Evolutionary conservation across 192 early-diverging fungal genomes (phyloP).

Genomic region (Coemansia javaensis): DNA sequence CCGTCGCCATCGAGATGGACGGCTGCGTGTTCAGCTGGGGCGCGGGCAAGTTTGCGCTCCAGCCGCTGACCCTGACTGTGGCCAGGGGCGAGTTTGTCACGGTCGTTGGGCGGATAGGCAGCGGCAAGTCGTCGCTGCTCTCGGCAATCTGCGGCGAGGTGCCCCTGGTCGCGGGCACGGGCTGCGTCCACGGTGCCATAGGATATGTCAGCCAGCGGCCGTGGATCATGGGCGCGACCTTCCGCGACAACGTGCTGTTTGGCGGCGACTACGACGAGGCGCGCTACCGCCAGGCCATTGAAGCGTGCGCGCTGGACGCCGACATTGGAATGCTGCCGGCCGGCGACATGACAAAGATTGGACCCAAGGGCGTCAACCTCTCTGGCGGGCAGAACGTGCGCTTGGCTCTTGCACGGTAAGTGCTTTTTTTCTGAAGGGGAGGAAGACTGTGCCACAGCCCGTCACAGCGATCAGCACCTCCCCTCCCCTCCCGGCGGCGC

Average conservation of each 20-base stretch:
- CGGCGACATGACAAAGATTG: constrained; percentile 53
- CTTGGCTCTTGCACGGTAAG: constrained; percentile 55
- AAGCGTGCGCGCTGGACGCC: constrained; percentile 17
- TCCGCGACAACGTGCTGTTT: constrained; percentile 45
- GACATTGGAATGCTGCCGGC: constrained; percentile 19
- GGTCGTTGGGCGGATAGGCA: constrained; percentile 72
- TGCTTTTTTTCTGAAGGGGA: neutral
- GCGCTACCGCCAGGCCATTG: constrained; percentile 7
- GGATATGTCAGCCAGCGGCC: constrained; percentile 37
- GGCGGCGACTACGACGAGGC: constrained; percentile 19
- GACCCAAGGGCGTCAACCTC: constrained; percentile 54
- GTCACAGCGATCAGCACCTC: too few relatives aligned
- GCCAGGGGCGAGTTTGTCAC: constrained; percentile 65
- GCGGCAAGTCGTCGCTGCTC: constrained; percentile 64
- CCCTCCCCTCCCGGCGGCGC: too few relatives aligned
- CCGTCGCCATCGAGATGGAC: neutral
- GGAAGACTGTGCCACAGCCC: neutral
- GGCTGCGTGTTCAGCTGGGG: constrained; percentile 14
- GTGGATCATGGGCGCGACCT: constrained; percentile 40
- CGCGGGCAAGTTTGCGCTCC: constrained; percentile 44
- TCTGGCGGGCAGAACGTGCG: constrained; percentile 63
- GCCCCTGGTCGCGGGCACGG: constrained; percentile 61
- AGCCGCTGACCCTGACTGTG: constrained; percentile 54
- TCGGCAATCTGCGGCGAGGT: constrained; percentile 74
- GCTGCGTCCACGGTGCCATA: constrained; percentile 57